Base-by-base conservation (phyloP, 176 grass and related monocot genomes). In the Cenchrus purpureus region DNA sequence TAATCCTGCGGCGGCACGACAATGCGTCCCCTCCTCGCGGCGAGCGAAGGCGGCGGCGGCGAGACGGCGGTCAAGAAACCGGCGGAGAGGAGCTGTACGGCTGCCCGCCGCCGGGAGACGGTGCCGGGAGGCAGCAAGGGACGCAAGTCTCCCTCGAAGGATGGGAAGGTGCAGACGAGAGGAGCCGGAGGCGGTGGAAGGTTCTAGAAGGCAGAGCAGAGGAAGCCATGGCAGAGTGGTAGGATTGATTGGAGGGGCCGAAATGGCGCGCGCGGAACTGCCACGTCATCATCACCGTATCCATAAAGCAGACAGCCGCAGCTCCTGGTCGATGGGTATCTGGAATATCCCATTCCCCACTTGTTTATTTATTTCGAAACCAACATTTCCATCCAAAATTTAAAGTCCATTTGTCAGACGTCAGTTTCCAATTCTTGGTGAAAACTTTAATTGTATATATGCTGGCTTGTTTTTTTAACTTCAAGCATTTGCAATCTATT, bases 21-120 rank as follows among this genome's bases (percentile, higher is more conserved):
- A 82, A 56, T 78, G 63, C 92, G 86, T 22, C 84, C 90, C 85
- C 87, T 83, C 79, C 87, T 82, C 6, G 85, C 90, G 16, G 89
- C 89, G 15, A 84, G 68, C 22, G 89, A 78, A 5, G 88, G 83
- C 65, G 16, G 63, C 32, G 77, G 77, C 46, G 65, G 59, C 25
- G 71, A 75, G 80, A 80, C 61, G 69, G 80, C 45, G 13, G 63
- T 80, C 44, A 87, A 40, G 81, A 91, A 63, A 29, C 89, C 80
- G 75, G 80, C 69, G 44, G 81, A 75, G 75, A 87, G 81, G 69
- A 91, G 85, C 80, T 84, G 80, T 12, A 49, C 85, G 51, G 85
- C 85, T 4, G 76, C 76, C 32, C 85, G 13, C 44, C 89, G 89
- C 31, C 89, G 80, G 80, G 85, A 76, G 80, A 88, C 44, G 43